These are phyloP conservation scores for Xylariaceae sp. DNA, from an alignment of 2,329 filamentous ascomycete species.

Conservation along the genomic window DNA sequence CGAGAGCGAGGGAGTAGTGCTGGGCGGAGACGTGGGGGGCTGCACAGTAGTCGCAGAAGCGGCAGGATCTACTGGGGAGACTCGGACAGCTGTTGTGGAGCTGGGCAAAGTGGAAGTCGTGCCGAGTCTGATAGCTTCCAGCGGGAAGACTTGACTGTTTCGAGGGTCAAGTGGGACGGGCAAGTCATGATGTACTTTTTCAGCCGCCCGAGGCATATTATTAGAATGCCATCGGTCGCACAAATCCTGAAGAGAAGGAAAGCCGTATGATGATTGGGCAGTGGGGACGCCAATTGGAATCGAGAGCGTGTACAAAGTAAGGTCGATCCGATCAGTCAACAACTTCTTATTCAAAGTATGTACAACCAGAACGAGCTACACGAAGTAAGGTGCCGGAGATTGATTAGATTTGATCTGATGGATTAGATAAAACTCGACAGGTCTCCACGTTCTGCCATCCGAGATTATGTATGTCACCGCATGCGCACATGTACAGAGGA, in stretches of 20 bases:
- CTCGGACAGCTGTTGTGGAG: slow-evolving; percentile 16
- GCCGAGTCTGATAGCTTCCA: slow-evolving; percentile 22
- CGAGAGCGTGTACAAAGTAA: too few relatives aligned
- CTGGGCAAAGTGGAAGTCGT: slow-evolving; percentile 9
- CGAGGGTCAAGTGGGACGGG: slow-evolving; percentile 12
- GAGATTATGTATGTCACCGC: too few relatives aligned
- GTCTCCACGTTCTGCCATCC: background rate
- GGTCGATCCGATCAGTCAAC: too few relatives aligned
- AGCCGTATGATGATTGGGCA: too few relatives aligned
- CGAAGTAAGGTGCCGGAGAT: background rate
- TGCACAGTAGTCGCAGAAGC: slow-evolving; percentile 11
- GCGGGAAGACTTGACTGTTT: slow-evolving; percentile 24
- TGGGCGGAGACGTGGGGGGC: slow-evolving; percentile 8
- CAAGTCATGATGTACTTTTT: slow-evolving; percentile 11
- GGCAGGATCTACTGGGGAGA: slow-evolving; percentile 11
- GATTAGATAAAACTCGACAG: background rate
- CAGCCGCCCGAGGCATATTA: slow-evolving; percentile 15
- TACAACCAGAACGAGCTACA: too few relatives aligned
- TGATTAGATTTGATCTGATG: background rate
- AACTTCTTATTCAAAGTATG: too few relatives aligned
- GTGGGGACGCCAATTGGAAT: too few relatives aligned
- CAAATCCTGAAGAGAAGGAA: background rate
- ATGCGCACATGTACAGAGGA: background rate
- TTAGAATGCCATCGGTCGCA: too few relatives aligned
- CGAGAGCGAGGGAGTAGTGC: slow-evolving; percentile 8